These are phyloP conservation scores for Leucaena leucocephala DNA, from an alignment of 306 rosid genomes.

Conservation along the genomic window DNA sequence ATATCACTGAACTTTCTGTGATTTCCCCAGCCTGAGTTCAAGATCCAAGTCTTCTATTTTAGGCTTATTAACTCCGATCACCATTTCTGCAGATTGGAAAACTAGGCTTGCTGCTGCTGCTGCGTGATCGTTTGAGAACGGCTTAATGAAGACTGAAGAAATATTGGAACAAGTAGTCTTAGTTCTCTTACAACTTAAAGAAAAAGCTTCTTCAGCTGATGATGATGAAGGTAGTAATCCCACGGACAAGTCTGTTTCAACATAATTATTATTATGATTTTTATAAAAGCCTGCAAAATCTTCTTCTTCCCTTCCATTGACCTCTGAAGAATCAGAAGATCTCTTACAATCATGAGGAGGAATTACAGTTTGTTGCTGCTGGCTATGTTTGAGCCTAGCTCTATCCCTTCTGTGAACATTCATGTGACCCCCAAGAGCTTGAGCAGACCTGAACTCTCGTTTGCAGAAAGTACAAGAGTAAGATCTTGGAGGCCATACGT, in stretches of 20 bases:
- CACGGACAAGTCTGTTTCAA: conserved; percentile 62
- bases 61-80: conserved; percentile 26
- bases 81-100: conserved; percentile 45
- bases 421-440: conserved; percentile 99
- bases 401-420: conserved; percentile 90
- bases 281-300: conserved; percentile 10
- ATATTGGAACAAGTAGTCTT: conserved; percentile 25
- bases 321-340: conserved; percentile 35
- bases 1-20: conserved; percentile 43
- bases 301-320: conserved; percentile 30
- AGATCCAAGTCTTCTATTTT: conserved; percentile 76
- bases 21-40: conserved; percentile 87
- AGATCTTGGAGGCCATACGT: conserved; percentile 87
- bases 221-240: conserved; percentile 41
- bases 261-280: conserved; percentile 32
- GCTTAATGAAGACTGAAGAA: conserved; percentile 46
- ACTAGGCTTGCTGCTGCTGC: neutral
- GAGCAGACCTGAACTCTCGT: conserved; percentile 91
- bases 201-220: conserved; percentile 27
- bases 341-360: neutral
- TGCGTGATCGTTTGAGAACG: conserved; percentile 42
- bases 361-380: neutral
- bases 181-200: conserved; percentile 44
- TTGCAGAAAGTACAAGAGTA: conserved; percentile 80
- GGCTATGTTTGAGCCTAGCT: conserved; percentile 73